Conservation (phyloP, 345 rosid species). For the Brassica rapa region DNA sequence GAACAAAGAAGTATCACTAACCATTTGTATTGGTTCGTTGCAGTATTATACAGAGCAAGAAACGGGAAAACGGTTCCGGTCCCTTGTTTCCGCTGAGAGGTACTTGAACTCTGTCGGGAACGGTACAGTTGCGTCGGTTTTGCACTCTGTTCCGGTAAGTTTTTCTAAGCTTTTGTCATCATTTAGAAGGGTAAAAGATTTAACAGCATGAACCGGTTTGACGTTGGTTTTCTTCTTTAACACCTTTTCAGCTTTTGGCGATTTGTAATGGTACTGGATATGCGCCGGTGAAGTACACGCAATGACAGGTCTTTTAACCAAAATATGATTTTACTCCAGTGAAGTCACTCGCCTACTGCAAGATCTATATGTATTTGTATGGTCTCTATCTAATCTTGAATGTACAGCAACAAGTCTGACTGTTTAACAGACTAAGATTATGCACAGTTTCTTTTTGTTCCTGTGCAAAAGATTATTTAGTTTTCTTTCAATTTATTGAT, state of each 20-base stretch:
- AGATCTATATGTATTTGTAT: conserved; percentile 14
- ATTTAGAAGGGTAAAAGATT: not conserved
- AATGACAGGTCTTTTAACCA: conserved; percentile 24
- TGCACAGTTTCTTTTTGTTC: not conserved
- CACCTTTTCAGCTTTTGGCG: conserved; percentile 16
- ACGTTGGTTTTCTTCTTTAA: conserved; percentile 9
- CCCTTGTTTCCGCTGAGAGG: conserved; percentile 45
- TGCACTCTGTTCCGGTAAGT: conserved; percentile 15
- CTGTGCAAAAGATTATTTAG: not conserved
- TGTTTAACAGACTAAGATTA: not conserved
- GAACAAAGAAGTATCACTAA: not conserved
- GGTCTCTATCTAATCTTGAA: not conserved
- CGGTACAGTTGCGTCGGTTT: conserved; percentile 7
- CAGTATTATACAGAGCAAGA: conserved; percentile 58
- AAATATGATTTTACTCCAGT: conserved; percentile 21
- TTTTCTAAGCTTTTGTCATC: not conserved
- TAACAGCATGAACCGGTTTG: not conserved
- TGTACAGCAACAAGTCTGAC: conserved; percentile 5
- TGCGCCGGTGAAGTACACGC: conserved; percentile 26
- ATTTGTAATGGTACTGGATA: conserved; percentile 2
- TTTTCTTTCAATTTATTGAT: not conserved
- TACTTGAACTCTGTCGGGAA: conserved; percentile 35
- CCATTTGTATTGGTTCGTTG: conserved; percentile 16
- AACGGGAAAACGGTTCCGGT: conserved; percentile 53
- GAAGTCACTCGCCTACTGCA: conserved; percentile 38